Evolutionary conservation across 140 eudicot genomes (phyloP).

Genomic region (Oenanthe javanica): DNA sequence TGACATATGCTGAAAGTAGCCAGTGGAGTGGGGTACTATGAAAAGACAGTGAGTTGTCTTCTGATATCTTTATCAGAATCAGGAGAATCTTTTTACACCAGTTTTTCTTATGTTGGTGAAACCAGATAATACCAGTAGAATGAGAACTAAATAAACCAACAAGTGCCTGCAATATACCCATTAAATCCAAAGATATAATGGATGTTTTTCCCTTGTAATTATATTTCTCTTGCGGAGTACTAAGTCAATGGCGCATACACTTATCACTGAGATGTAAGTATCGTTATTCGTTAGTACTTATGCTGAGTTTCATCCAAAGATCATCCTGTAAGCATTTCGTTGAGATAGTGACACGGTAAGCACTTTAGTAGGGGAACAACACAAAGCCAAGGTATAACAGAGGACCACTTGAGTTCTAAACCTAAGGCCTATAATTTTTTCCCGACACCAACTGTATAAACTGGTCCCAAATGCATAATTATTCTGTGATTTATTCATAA

Average conservation of each 20-base stretch:
- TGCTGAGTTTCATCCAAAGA: background rate
- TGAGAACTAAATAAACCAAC: constrained; percentile 1
- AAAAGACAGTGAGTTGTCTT: constrained; percentile 33
- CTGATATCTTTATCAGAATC: constrained; percentile 17
- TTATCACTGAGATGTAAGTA: background rate
- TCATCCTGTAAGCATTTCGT: constrained; percentile 1
- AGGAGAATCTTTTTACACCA: constrained; percentile 10
- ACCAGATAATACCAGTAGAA: background rate
- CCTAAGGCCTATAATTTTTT: background rate
- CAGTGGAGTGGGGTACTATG: constrained; percentile 22
- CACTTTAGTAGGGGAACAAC: background rate
- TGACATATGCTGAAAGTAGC: constrained; percentile 10
- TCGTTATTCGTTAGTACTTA: background rate
- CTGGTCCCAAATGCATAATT: constrained; percentile 2
- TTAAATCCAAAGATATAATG: background rate
- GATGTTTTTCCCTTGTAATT: background rate
- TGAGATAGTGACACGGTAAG: background rate
- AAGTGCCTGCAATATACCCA: background rate
- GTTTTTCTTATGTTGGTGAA: constrained; percentile 2
- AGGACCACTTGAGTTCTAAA: constrained; percentile 11
- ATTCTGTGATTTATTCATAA: background rate
- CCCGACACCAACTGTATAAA: background rate
- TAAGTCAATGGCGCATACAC: background rate
- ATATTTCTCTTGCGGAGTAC: background rate
- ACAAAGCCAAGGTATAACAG: background rate